phyloP scores from a whole-genome alignment of 225 moss, liverwort and hornwort species.

The Bryoerythrophyllum caledonicum region DNA sequence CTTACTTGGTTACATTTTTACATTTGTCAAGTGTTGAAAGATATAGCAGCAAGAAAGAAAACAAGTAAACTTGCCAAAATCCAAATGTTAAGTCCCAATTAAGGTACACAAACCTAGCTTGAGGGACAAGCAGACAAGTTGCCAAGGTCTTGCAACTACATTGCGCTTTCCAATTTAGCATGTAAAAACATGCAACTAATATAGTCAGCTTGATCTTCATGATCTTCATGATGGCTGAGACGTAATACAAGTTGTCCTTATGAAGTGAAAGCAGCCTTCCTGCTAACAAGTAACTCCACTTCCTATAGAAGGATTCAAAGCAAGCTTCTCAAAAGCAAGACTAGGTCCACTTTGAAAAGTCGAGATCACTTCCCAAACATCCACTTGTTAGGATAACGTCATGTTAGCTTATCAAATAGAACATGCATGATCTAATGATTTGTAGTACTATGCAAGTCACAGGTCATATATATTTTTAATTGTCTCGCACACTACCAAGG shows the following conservation, averaged over 20 bases:
- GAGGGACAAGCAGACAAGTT: constrained; percentile 91
- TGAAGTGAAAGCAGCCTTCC: background rate
- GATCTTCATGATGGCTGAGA: constrained; percentile 5
- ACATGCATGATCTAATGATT: too few relatives aligned
- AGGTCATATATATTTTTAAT: too few relatives aligned
- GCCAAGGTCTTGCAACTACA: constrained; percentile 98
- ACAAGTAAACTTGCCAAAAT: background rate
- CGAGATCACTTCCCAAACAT: too few relatives aligned
- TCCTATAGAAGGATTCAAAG: too few relatives aligned
- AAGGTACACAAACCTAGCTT: constrained; percentile 56
- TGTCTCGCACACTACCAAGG: too few relatives aligned
- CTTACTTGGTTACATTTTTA: too few relatives aligned
- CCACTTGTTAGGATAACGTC: too few relatives aligned
- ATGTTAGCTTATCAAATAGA: too few relatives aligned
- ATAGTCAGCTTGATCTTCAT: constrained; percentile 27
- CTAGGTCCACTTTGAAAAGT: too few relatives aligned
- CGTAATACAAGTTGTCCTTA: background rate
- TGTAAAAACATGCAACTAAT: constrained; percentile 32
- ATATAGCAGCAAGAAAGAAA: constrained; percentile 5
- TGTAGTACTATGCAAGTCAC: too few relatives aligned
- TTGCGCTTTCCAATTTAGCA: constrained; percentile 96
- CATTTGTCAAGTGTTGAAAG: constrained; percentile 11
- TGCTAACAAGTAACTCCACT: background rate
- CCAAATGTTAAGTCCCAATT: background rate
- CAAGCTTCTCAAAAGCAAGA: too few relatives aligned